These are phyloP conservation scores for Papiliotrema nemorosa DNA, from an alignment of 1,284 basidiomycete genomes.

Conservation along the genomic window DNA sequence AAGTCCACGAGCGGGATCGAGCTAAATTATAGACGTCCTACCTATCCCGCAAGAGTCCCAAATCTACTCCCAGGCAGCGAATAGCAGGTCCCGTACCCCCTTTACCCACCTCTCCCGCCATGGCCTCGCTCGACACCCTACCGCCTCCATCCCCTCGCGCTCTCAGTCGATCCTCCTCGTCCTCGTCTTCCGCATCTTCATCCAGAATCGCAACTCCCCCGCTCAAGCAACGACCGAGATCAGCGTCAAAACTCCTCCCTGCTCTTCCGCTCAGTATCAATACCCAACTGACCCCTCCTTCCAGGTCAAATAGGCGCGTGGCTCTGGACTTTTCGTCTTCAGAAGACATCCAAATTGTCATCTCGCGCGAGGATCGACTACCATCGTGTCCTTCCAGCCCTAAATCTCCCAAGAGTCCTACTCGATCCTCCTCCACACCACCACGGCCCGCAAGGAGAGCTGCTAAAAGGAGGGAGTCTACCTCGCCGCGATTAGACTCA, in stretches of 20 bases:
- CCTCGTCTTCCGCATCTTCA: constrained; percentile 8
- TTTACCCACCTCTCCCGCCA: constrained; percentile 13
- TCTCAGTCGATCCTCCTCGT: constrained; percentile 8
- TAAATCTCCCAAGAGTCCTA: neutral
- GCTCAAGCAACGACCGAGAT: constrained; percentile 1
- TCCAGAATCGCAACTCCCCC: constrained; percentile 9
- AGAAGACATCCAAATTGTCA: neutral
- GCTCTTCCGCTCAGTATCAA: constrained; percentile 16
- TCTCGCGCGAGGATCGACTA: constrained; percentile 4
- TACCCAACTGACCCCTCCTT: neutral
- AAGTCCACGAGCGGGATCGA: neutral
- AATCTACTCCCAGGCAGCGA: constrained; percentile 1
- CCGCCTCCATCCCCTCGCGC: constrained; percentile 1
- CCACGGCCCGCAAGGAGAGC: neutral
- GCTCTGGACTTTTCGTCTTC: constrained; percentile 5
- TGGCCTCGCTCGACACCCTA: neutral
- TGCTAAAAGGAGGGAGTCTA: neutral
- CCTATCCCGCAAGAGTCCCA: constrained; percentile 4
- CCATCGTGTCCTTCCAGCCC: constrained; percentile 1
- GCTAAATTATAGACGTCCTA: neutral
- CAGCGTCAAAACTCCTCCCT: constrained; percentile 16
- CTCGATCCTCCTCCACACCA: neutral
- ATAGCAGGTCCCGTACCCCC: constrained; percentile 13
- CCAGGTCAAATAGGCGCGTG: constrained; percentile 2
- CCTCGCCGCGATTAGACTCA: neutral